Base-by-base conservation (phyloP, 2,329 filamentous ascomycete species). In the Pyrenochaeta sp. region DNA sequence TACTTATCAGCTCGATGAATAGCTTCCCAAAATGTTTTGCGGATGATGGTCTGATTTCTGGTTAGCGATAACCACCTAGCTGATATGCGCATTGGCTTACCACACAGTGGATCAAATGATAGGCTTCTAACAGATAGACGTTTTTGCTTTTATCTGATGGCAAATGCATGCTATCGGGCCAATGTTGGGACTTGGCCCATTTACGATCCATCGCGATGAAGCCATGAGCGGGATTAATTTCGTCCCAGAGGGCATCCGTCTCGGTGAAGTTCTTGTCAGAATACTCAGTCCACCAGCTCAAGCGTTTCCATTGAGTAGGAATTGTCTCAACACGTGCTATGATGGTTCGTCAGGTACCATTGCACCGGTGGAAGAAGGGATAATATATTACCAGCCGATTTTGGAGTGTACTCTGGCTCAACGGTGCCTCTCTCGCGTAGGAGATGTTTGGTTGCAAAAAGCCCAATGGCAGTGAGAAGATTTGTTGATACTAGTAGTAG, bases 161-260 rank as follows among this genome's bases (percentile, higher is more conserved):
- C 14, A 35, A 35, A 17, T 35, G 45, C 61, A 68, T 65, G 4
- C 45, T 49, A 9, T 50, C 53, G 12, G 63, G 66, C 61, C 58
- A 62, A 36, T 67, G 47, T 7, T 53, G 45, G 10, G 44, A 11
- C 18, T 35, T 48, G 2, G 68, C 68, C 58, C 58, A 66, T 36
- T 61, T 17, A 11, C 54, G 57, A 40, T 71, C 68, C 14, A 71
- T 54, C 11, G 68, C 63, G 14, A 72, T 58, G 41, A 69, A 60
- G 17, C 68, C 68, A 45, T 72, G 68, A 12, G 66, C 51, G 7
- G 63, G 63, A 17, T 56, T 52, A 37, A 72, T 69, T 1, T 40
- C 48, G 7, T 69, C 56, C 68, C 68, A 72, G 12, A 65, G 52
- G 12, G 37, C 35, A 31, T 68, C 59, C 10, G 50, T 60, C 18